A percentile compares a stretch with the other conserved stretches of the same genome.
Conservation (phyloP, 23 red algal species). For the Gracilaria gracilis region DNA sequence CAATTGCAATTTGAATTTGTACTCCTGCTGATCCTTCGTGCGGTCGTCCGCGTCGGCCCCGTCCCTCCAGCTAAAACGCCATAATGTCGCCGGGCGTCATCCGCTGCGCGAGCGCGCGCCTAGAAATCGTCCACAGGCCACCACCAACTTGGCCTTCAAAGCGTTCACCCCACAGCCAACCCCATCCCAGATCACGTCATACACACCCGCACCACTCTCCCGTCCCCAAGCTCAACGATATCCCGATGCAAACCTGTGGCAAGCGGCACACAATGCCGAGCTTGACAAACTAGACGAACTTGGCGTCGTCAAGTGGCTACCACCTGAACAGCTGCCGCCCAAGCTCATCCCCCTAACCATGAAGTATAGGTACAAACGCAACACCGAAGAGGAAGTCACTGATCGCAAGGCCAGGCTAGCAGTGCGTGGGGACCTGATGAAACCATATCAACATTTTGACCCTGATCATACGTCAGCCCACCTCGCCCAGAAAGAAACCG, state of each 20-base stretch:
- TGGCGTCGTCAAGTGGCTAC: not conserved
- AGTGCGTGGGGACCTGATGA: not conserved
- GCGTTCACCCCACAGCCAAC: no score
- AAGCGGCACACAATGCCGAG: not conserved
- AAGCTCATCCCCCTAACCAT: not conserved
- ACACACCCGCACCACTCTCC: no score
- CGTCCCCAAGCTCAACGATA: not conserved
- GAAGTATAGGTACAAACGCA: not conserved
- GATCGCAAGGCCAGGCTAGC: not conserved
- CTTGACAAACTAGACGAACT: not conserved
- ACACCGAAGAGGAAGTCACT: not conserved
- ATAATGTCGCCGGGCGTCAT: no score
- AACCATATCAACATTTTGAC: constrained; percentile 32
- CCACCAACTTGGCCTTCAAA: no score
- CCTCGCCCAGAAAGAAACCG: constrained; percentile 30
- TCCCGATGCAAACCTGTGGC: not conserved
- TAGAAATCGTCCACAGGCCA: no score
- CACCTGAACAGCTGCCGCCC: not conserved
- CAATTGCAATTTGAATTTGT: no score
- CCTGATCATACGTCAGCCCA: not conserved
- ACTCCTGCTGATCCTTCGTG: no score
- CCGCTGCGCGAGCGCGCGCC: no score
- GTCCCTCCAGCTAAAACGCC: no score
- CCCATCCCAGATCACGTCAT: no score
- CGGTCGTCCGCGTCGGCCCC: no score